A percentile compares a stretch with the other conserved stretches of the same genome.
These are phyloP conservation scores for Sicyos baderoa DNA, from an alignment of 306 rosid genomes.

Conservation along the genomic window DNA sequence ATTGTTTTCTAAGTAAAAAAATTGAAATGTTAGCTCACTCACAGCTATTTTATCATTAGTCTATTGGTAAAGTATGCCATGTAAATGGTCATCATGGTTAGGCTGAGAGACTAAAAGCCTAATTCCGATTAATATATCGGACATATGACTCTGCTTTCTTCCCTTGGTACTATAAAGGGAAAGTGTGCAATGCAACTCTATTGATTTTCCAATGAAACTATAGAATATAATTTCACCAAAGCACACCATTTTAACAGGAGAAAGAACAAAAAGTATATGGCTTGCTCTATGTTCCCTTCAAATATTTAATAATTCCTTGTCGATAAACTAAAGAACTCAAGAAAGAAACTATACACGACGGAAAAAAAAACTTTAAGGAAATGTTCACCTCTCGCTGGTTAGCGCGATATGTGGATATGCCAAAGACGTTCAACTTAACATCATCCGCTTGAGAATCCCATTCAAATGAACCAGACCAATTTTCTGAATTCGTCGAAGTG, in stretches of 20 bases:
- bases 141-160: not conserved
- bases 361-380: not conserved
- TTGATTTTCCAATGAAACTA: not conserved
- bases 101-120: not conserved
- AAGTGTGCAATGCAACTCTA: not conserved
- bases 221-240: conserved; percentile 10
- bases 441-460: conserved; percentile 89
- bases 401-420: conserved; percentile 78
- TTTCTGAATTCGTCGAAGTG: conserved; percentile 41
- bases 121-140: not conserved
- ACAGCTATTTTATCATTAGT: not conserved
- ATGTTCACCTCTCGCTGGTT: conserved; percentile 71
- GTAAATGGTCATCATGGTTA: not conserved
- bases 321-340: not conserved
- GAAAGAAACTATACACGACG: not conserved
- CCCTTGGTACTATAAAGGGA: not conserved
- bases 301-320: not conserved
- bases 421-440: conserved; percentile 63
- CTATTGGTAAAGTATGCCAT: not conserved
- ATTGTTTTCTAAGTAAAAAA: not conserved
- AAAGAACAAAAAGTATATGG: not conserved
- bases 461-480: conserved; percentile 65
- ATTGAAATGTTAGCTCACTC: not conserved
- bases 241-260: not conserved
- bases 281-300: not conserved